Conservation (phyloP, 225 moss, liverwort and hornwort species). For the Neckera pumila region DNA sequence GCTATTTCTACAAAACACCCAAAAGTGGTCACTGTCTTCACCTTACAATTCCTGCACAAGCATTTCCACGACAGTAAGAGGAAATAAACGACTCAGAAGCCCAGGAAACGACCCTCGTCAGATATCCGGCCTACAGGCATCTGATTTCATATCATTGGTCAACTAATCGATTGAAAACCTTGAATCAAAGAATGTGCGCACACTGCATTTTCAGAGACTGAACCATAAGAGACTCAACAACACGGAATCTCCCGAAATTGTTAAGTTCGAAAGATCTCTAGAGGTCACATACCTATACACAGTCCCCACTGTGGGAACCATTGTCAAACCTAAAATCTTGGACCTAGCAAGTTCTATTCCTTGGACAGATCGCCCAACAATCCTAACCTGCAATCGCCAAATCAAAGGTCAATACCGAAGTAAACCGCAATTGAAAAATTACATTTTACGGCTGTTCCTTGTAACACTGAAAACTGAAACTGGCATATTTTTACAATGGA, state of each 20-base stretch:
- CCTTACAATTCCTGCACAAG: slow-evolving; percentile 69
- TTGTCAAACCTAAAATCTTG: slow-evolving; percentile 69
- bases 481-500: background rate
- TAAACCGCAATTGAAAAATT: background rate
- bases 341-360: slow-evolving; percentile 53
- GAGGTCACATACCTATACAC: slow-evolving; percentile 52
- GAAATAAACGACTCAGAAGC: background rate
- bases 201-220: background rate
- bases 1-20: slow-evolving; percentile 98
- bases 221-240: background rate
- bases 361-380: slow-evolving; percentile 55
- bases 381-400: slow-evolving; percentile 55
- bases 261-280: background rate
- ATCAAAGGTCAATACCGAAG: background rate
- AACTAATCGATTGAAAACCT: background rate
- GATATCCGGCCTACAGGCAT: background rate
- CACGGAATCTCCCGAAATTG: background rate
- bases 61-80: background rate
- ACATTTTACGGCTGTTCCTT: background rate
- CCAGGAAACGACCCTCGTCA: background rate
- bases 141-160: background rate
- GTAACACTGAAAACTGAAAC: background rate
- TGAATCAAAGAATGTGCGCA: background rate
- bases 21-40: slow-evolving; percentile 68
- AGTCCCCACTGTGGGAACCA: slow-evolving; percentile 71